Evolutionary conservation across 352 stramenopile species (phyloP).

Genomic region (Globisporangium lucens): DNA sequence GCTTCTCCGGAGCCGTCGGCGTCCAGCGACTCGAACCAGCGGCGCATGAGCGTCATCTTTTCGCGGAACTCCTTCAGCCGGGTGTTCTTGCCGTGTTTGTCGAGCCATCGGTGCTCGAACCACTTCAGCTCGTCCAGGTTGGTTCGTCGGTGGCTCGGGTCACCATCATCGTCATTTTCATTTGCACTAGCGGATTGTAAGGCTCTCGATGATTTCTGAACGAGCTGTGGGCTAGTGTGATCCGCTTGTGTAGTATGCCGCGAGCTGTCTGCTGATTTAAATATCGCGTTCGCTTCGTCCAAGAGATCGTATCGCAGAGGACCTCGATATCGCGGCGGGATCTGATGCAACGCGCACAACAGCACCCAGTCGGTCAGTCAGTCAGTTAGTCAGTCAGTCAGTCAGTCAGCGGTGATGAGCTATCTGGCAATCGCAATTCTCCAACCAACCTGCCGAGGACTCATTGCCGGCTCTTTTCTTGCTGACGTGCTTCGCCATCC

Average conservation of each 20-base stretch:
- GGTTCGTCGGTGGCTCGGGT: slow-evolving; percentile 20
- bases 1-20: slow-evolving; percentile 76
- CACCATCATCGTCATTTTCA: slow-evolving; percentile 3
- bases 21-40: slow-evolving; percentile 90
- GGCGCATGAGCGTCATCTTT: slow-evolving; percentile 64
- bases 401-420: not conserved
- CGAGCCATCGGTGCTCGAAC: slow-evolving; percentile 75
- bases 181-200: not conserved
- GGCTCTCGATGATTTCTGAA: not conserved
- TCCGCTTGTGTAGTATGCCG: not conserved
- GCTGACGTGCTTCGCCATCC: slow-evolving; percentile 48
- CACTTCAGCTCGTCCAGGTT: slow-evolving; percentile 71
- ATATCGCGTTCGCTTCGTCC: slow-evolving; percentile 1
- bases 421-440: not conserved
- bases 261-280: not conserved
- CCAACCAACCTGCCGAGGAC: slow-evolving; percentile 26
- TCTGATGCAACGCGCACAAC: slow-evolving; percentile 20
- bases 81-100: slow-evolving; percentile 69
- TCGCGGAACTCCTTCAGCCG: slow-evolving; percentile 64
- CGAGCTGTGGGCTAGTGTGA: not conserved
- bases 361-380: not conserved
- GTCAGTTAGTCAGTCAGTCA: not conserved
- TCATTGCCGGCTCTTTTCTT: slow-evolving; percentile 13
- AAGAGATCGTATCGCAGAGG: slow-evolving; percentile 33
- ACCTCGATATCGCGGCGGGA: slow-evolving; percentile 37